These are phyloP conservation scores for Lyophyllum semitale DNA, from an alignment of 768 basidiomycete genomes.

Conservation along the genomic window DNA sequence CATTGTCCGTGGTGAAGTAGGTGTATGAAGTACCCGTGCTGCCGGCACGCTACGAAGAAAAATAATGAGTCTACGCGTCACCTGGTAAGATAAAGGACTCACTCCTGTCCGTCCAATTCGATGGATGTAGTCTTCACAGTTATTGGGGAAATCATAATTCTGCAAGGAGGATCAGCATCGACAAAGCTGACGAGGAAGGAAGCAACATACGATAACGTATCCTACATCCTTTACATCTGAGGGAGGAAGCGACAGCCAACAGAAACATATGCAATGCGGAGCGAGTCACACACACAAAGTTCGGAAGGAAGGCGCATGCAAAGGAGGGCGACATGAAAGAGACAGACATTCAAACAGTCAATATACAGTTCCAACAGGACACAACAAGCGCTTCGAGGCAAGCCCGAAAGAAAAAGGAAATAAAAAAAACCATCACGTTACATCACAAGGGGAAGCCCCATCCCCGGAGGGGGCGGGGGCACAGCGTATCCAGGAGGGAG, in stretches of 20 bases:
- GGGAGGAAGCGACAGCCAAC: slow-evolving; percentile 31
- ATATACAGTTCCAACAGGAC: slow-evolving; percentile 37
- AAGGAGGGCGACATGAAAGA: slow-evolving; percentile 29
- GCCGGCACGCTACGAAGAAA: slow-evolving; percentile 80
- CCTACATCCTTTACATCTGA: slow-evolving; percentile 99
- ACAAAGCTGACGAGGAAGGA: slow-evolving; percentile 1
- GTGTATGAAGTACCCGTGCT: slow-evolving; percentile 92
- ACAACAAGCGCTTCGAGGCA: slow-evolving; percentile 52
- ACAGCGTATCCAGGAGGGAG: slow-evolving; percentile 49
- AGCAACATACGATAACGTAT: slow-evolving; percentile 84
- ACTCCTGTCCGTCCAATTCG: slow-evolving; percentile 98
- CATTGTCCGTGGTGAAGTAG: slow-evolving; percentile 96
- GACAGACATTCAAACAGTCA: slow-evolving; percentile 45
- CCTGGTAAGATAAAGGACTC: slow-evolving; percentile 21
- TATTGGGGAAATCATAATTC: slow-evolving; percentile 99
- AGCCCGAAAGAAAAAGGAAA: slow-evolving; percentile 24
- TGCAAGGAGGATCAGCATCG: slow-evolving; percentile 30
- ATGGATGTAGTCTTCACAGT: slow-evolving; percentile 98
- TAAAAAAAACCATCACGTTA: slow-evolving; percentile 21
- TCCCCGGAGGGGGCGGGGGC: slow-evolving; percentile 36
- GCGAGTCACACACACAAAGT: slow-evolving; percentile 33
- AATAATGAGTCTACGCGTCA: slow-evolving; percentile 4
- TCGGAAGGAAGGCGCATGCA: slow-evolving; percentile 23
- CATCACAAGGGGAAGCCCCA: slow-evolving; percentile 40
- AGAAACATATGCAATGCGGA: slow-evolving; percentile 35